Evolutionary conservation across 495 filamentous ascomycete genomes (phyloP), one percentile per base, ranked within the genome.

Genomic region (Aspergillus mulundensis): DNA sequence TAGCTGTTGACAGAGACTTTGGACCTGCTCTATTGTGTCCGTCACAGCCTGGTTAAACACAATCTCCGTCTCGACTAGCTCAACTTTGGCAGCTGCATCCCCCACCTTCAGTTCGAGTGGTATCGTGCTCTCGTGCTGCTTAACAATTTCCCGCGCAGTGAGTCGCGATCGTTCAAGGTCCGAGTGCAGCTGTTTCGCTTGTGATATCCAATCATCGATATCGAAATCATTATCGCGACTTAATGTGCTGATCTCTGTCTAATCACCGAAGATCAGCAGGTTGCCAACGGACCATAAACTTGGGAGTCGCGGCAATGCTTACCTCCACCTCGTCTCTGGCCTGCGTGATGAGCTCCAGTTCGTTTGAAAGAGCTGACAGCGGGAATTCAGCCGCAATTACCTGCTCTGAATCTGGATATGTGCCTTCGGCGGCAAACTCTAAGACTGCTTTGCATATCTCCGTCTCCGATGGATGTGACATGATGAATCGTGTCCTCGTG

Each of bases 171-270:
- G 78, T 61, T 88, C 79, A 55, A 97, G 89, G 61, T 96, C 92
- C 28, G 81, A 77, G 63, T 90, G 87, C n/a, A 95, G 82, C 48
- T 87, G 83, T 66, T 87, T 87, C 30, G 91, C 90, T 67, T 92
- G 88, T 19, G 77, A 68, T 53, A 94, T 87, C 92, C 92, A 97
- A 57, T 83, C 77, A 63, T 90, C 86, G 59, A 94, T 85, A 63
- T 94, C 88, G 19, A 86, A 82, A 41, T 85, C 84, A 39, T 83
- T 87, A 43, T 87, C 82, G 38, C 82, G 81, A 75, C 90, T 93
- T 38, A 89, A 77, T 21, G 74, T 68, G 50, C 84, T 86, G 38
- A 96, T 86, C 56, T 90, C 84, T 53, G 76, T 74, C 87, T 91
- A 60, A 59, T 38, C 39, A 38, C 12, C 28, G 24, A 55, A 46